Percentiles rank a stretch among this genome's conserved stretches.
These are phyloP conservation scores for Omphalotus guepiniiformis DNA, from an alignment of 768 basidiomycete species.

Conservation along the genomic window DNA sequence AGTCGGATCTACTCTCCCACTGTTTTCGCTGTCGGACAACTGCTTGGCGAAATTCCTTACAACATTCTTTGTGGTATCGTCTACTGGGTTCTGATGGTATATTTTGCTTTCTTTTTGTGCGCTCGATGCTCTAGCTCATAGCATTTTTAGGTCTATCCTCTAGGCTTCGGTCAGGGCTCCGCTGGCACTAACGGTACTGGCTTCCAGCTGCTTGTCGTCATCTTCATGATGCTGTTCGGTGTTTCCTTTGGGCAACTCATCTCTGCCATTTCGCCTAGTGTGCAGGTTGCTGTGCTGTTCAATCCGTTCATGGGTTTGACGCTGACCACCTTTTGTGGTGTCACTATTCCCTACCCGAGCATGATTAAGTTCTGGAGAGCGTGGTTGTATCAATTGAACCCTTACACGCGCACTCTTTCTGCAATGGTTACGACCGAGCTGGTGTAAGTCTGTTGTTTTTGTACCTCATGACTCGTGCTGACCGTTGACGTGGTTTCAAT, in stretches of 20 bases:
- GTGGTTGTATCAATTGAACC: conserved; percentile 75
- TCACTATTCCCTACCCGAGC: conserved; percentile 66
- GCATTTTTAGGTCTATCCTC: conserved; percentile 61
- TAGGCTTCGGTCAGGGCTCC: conserved; percentile 57
- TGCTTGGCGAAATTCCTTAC: conserved; percentile 79
- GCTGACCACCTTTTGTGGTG: conserved; percentile 75
- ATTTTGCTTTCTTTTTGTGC: no score
- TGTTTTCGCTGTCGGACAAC: conserved; percentile 80
- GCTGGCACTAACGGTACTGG: conserved; percentile 60
- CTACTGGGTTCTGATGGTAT: conserved; percentile 79
- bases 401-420: conserved; percentile 66
- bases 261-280: conserved; percentile 70
- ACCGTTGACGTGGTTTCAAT: conserved; percentile 7
- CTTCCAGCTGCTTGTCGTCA: conserved; percentile 64
- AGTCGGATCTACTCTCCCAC: conserved; percentile 84
- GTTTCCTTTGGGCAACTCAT: conserved; percentile 74
- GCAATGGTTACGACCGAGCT: conserved; percentile 78
- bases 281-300: conserved; percentile 76
- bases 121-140: no score
- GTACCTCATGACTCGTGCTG: neutral
- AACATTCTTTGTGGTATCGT: conserved; percentile 62
- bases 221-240: conserved; percentile 67
- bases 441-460: conserved; percentile 39
- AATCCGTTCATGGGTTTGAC: conserved; percentile 71
- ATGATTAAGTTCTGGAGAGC: conserved; percentile 64